Evolutionary conservation across 1,284 basidiomycete genomes (phyloP), one percentile per base, ranked within the genome.

Genomic region (Blastosporella zonata): DNA sequence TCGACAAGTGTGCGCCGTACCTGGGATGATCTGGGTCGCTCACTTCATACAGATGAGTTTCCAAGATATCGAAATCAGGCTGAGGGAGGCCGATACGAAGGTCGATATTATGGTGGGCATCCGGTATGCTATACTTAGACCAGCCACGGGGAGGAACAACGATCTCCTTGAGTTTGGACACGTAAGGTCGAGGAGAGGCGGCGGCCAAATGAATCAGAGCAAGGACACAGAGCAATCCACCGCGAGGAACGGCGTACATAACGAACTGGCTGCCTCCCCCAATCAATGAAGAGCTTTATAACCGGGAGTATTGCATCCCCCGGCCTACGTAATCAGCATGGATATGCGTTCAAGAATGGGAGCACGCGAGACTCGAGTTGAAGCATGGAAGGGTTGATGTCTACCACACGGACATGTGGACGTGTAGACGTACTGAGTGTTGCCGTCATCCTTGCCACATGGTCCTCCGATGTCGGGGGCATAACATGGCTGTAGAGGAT

Each of bases 11-110:
- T 21, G 75, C 67, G 0, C 87, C 87, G 58, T 90, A 90, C 15
- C 79, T 75, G n/a, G 67, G 57, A 54, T 84, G 80, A 49, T 67
- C 62, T 3, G 87, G 78, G 59, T 82, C 75, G 64, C 84, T 87
- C 27, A 88, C 72, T 64, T 87, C 79, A 61, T 75, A 80, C 6
- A 90, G 70, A 47, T 82, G 78, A 40, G 73, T 59, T 60, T 89
- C 80, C 53, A 90, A 67, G 35, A 66, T 62, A 23, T 65, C 50
- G 57, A 89, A 83, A 55, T 82, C 75, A 15, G 76, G 70, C 60
- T 88, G 87, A 10, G 76, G 75, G 13, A 91, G 75, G n/a, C 75
- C 82, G 50, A 88, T 81, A 44, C 79, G 78, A 46, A 85, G 75
- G 43, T 68, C 67, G 50, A 87, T 76, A 39, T 61, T 63, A 53